Evolutionary conservation across 2,329 filamentous ascomycete genomes (phyloP), one percentile per base, ranked within the genome.

Genomic region (Diaporthe humulicola): DNA sequence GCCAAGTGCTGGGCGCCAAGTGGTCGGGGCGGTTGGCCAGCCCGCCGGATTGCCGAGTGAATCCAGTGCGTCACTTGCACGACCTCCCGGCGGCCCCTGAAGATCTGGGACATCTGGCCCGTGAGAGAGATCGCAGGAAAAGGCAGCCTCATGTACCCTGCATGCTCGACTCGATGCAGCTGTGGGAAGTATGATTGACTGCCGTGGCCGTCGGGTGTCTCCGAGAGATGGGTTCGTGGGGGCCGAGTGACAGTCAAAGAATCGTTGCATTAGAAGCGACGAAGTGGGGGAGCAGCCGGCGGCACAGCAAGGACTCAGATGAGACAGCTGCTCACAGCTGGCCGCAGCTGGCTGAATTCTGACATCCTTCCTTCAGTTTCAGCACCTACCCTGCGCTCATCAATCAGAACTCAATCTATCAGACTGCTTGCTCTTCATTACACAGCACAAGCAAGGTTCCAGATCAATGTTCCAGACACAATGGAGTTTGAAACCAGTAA

Each of bases 1-100:
- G 58, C 71, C 71, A 56, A 73, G 73, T 58, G 45, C 73, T 74
- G 38, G 73, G 73, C 73, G 73, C 73, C 73, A 74, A 74, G 73
- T 54, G 64, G 48, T 54, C 33, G 33, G 64, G 33, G 64, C 64
- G 48, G 64, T 54, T 69, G 45, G 64, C 45, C 48, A 69, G 48
- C 64, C 45, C 64, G 64, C 64, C 64, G 48, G 45, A 22, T 69
- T 69, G 33, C 64, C 64, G 64, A 69, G 48, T 69, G 64, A 54
- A 40, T 69, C 64, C 64, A 69, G 33, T 69, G 64, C 64, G 64
- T 69, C 64, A 69, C 48, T 54, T 52, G 64, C 64, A 28, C 48
- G 15, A 40, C 64, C 64, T 52, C 25, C 45, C 33, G 64, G 14
- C 64, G 48, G 64, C 64, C 64, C 64, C 64, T 69, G 64, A 69